Conservation (phyloP, 495 filamentous ascomycete genomes). For the Penicillium chermesinum region DNA sequence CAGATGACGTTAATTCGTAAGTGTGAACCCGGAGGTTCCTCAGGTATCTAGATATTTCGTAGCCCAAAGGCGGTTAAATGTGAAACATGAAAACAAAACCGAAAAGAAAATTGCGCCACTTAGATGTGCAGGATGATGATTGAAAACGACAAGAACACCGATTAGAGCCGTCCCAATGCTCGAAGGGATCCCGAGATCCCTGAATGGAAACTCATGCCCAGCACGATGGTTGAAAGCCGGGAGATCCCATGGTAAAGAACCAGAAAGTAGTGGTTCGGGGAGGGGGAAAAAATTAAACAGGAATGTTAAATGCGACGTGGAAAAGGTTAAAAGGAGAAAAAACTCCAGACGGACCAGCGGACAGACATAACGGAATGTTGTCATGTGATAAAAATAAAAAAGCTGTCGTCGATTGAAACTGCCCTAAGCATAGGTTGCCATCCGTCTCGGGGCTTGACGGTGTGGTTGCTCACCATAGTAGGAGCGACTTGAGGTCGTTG, state of each 20-base stretch:
- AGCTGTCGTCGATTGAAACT: slow-evolving; percentile 17
- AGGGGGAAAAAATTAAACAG: slow-evolving; percentile 12
- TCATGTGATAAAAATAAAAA: slow-evolving; percentile 3
- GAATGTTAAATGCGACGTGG: slow-evolving; percentile 1
- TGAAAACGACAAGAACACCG: slow-evolving; percentile 6
- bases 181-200: background rate
- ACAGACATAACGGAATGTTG: background rate
- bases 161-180: slow-evolving; percentile 17
- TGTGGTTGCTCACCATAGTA: slow-evolving; percentile 13
- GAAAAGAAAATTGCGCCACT: slow-evolving; percentile 3
- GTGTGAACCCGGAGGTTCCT: slow-evolving; percentile 1
- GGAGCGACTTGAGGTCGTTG: slow-evolving; percentile 9
- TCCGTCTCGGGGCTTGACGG: slow-evolving; percentile 20
- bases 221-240: slow-evolving; percentile 4
- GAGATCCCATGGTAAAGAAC: background rate
- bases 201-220: slow-evolving; percentile 1
- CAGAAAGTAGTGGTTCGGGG: background rate
- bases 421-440: slow-evolving; percentile 22
- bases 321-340: slow-evolving; percentile 2
- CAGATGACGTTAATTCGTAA: slow-evolving; percentile 12
- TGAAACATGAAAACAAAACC: background rate
- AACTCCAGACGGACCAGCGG: background rate
- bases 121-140: slow-evolving; percentile 11
- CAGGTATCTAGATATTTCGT: slow-evolving; percentile 12
- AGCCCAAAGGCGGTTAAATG: background rate